Conservation (phyloP, 2,329 filamentous ascomycete genomes). For the Fusarium succisae region DNA sequence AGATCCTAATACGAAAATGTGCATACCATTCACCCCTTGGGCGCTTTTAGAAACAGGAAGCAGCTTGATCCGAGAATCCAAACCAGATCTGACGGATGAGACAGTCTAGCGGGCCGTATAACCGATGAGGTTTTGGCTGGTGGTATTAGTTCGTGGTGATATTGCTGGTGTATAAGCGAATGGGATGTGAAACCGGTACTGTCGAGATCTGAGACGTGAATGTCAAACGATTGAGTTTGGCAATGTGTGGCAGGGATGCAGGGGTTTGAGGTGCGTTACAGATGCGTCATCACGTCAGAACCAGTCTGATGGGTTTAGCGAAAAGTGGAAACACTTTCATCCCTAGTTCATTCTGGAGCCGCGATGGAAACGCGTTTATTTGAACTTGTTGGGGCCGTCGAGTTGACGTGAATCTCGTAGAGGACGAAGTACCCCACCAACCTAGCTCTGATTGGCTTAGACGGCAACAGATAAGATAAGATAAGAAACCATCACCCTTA, state of each 20-base stretch:
- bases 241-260: neutral
- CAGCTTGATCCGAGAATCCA: neutral
- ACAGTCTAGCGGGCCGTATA: neutral
- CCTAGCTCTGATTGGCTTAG: neutral
- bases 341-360: too few relatives aligned
- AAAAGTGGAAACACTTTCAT: neutral
- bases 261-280: neutral
- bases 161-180: neutral
- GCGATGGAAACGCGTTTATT: neutral
- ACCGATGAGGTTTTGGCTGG: neutral
- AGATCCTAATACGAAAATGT: neutral
- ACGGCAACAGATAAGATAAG: accelerated
- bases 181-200: neutral
- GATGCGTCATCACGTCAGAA: neutral
- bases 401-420: too few relatives aligned
- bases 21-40: neutral
- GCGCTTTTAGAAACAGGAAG: slow-evolving; percentile 5
- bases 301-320: neutral
- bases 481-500: accelerated
- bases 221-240: neutral
- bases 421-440: neutral
- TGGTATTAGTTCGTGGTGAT: neutral
- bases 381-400: accelerated
- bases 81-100: neutral
- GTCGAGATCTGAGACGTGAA: neutral